Evolutionary conservation across 2,329 filamentous ascomycete genomes (phyloP), one percentile per base, ranked within the genome.

Genomic region (Simplicillium aogashimaense): DNA sequence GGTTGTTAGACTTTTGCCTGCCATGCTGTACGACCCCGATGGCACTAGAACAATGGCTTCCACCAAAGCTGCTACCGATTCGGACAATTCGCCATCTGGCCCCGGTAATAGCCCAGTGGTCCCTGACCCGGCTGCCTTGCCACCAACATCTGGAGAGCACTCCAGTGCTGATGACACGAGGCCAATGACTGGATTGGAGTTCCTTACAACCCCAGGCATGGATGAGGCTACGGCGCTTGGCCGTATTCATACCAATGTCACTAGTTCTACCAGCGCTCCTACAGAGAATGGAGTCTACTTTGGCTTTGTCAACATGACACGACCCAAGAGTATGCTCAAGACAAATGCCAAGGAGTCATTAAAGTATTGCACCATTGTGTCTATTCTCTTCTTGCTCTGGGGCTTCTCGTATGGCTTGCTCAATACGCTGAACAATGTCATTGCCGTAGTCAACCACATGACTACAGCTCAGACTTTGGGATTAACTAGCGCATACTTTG

Each of bases 401-500:
- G 89, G 89, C 0, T 83, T 95, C 43, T 88, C 87, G 0, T 95
- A 95, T 50, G 89, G 89, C 1, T 71, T 95, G 2, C 67, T 95
- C 6, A 87, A 92, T 52, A 83, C 81, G 0, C 72, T 95, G 20
- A 94, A 94, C 55, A 72, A 71, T 15, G 77, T 78, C 17, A 80
- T 87, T 39, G 76, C 81, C 29, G 54, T 60, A 11, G 72, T 86
- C 6, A 72, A 80, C 12, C 52, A 72, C 16, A 81, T 83, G 69
- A 73, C 67, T 1, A 58, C 67, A 0, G 70, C 74, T 7, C 71
- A 87, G 56, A 80, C 74, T 0, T 63, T 86, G 3, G 80, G 79
- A 2, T 69, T 87, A 31, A 83, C 81, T 16, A 77, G 74, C 43
- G 72, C 79, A 5, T 88, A 88, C 54, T 89, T 82, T 53, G 74